A percentile compares a stretch with the other conserved stretches of the same genome.
Conservation (phyloP, 768 basidiomycete species). For the Macrocybe gigantea region DNA sequence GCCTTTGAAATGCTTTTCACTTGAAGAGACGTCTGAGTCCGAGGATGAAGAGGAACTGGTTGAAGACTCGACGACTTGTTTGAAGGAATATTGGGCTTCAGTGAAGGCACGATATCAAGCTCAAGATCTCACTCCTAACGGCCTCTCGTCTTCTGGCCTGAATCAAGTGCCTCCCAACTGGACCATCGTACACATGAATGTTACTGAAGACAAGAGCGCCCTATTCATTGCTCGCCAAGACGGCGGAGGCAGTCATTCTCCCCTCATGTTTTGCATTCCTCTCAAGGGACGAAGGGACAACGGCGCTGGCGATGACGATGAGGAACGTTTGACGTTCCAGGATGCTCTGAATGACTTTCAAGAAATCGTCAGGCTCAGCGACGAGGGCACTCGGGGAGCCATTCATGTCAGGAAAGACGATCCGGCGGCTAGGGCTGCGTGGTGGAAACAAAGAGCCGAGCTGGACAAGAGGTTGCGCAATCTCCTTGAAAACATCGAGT, state of each 20-base stretch:
- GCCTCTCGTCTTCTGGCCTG: constrained; percentile 34
- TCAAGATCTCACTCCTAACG: constrained; percentile 32
- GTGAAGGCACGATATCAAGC: constrained; percentile 51
- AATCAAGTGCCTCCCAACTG: constrained; percentile 64
- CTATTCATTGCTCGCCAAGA: constrained; percentile 82
- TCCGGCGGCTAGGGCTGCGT: constrained; percentile 55
- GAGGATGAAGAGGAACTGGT: constrained; percentile 33
- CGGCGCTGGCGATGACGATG: constrained; percentile 60
- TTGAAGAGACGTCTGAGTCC: constrained; percentile 17
- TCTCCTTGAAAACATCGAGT: constrained; percentile 82
- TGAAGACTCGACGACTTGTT: constrained; percentile 13
- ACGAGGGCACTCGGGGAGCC: constrained; percentile 60
- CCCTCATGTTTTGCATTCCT: constrained; percentile 86
- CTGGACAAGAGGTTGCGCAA: constrained; percentile 75
- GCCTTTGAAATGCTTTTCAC: constrained; percentile 8
- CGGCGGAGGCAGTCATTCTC: constrained; percentile 35
- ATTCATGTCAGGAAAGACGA: constrained; percentile 65
- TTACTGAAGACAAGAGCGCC: constrained; percentile 78
- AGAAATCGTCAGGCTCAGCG: constrained; percentile 76
- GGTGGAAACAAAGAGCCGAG: constrained; percentile 81
- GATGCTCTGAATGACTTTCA: constrained; percentile 67
- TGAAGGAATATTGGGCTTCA: constrained; percentile 58
- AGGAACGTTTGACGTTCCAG: constrained; percentile 67
- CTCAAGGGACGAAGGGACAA: constrained; percentile 78
- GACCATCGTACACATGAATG: constrained; percentile 78